Evolutionary conservation across 2,329 filamentous ascomycete species (phyloP).

Genomic region (Lanzia echinophila): DNA sequence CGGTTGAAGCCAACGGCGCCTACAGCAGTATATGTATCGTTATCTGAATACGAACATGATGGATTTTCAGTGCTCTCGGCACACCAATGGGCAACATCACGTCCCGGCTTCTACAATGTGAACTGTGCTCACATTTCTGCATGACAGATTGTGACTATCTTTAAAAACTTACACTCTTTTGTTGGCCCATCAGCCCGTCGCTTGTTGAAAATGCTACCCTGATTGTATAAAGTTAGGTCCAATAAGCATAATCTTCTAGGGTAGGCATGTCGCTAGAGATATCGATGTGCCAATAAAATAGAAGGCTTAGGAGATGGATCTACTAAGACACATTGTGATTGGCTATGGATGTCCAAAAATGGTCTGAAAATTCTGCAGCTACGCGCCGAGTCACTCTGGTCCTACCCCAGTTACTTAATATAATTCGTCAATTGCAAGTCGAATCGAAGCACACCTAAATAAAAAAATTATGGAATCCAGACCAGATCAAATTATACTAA

Average conservation of each 20-base stretch:
- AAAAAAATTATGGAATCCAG: neutral
- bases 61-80: constrained; percentile 16
- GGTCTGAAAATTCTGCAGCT: constrained; percentile 14
- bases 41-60: constrained; percentile 9
- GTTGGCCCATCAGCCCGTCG: neutral
- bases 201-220: neutral
- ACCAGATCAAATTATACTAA: neutral
- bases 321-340: constrained; percentile 13
- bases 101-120: constrained; percentile 21
- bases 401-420: constrained; percentile 8
- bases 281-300: constrained; percentile 15
- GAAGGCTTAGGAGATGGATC: constrained; percentile 8
- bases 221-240: neutral
- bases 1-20: constrained; percentile 21
- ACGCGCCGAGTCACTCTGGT: constrained; percentile 18
- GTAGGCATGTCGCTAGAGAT: neutral
- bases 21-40: constrained; percentile 30
- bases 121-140: constrained; percentile 26
- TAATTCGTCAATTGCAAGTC: constrained; percentile 20
- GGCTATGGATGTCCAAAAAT: constrained; percentile 6
- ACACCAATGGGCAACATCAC: constrained; percentile 24
- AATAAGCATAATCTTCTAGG: neutral
- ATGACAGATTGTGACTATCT: constrained; percentile 22
- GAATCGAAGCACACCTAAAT: neutral
- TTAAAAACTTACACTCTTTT: constrained; percentile 7